phyloP scores from a whole-genome alignment of 1,284 basidiomycete genomes.

The Ceratobasidium sp. region DNA sequence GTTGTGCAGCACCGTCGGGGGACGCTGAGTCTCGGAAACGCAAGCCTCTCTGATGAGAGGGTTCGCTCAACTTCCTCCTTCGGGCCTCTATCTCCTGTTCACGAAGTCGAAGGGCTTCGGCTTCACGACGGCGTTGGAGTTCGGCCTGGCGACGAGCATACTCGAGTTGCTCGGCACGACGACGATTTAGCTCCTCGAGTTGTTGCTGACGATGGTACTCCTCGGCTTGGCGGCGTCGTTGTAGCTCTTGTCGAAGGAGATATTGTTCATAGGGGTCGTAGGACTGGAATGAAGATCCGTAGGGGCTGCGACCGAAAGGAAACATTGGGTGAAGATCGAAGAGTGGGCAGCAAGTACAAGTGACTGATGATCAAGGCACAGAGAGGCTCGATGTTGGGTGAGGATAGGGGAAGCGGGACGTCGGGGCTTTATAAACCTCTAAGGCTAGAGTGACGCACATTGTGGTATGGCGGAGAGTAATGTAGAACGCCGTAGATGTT shows the following conservation, averaged over 20 bases:
- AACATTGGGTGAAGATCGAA: conserved; percentile 7
- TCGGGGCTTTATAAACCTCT: conserved; percentile 13
- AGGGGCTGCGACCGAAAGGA: conserved; percentile 22
- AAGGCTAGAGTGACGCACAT: background rate
- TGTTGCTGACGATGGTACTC: conserved; percentile 28
- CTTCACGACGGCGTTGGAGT: conserved; percentile 6
- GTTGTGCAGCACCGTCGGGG: background rate
- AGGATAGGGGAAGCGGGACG: background rate
- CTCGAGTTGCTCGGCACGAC: conserved; percentile 30
- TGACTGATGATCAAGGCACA: too few species aligned
- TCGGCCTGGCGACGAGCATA: conserved; percentile 41
- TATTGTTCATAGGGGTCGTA: conserved; percentile 33
- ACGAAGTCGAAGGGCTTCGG: conserved; percentile 1
- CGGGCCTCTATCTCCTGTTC: conserved; percentile 27
- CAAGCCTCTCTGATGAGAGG: background rate
- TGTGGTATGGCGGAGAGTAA: conserved; percentile 7
- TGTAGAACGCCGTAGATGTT: conserved; percentile 19
- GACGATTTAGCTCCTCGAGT: conserved; percentile 39
- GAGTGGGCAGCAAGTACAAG: too few species aligned
- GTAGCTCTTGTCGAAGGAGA: conserved; percentile 22
- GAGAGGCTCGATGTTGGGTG: background rate
- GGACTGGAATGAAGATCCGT: background rate
- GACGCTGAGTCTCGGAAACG: background rate
- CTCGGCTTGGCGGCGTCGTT: conserved; percentile 20
- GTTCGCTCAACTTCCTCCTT: conserved; percentile 27